Percentiles rank a stretch among this genome's conserved stretches.
phyloP scores from a whole-genome alignment of 75 land plant species.

The Ceratopteris richardii region DNA sequence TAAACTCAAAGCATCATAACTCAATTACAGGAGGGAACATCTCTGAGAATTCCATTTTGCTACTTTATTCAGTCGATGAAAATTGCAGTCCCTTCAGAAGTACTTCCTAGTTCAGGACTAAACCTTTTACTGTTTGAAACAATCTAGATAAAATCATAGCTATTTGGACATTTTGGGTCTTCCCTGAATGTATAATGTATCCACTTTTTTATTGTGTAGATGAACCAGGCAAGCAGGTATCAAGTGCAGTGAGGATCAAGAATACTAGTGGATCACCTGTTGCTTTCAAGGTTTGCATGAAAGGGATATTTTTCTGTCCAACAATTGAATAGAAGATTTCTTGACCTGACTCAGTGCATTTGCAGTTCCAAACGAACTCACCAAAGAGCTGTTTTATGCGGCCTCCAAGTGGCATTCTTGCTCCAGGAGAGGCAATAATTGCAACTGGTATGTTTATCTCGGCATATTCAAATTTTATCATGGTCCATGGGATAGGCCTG shows the following conservation, averaged over 20 bases:
- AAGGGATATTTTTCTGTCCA: neutral
- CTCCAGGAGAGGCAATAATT: slow-evolving; percentile 39
- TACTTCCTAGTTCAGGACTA: too few relatives aligned
- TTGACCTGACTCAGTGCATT: neutral
- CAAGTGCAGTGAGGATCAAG: slow-evolving; percentile 80
- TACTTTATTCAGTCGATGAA: too few relatives aligned
- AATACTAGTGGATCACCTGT: slow-evolving; percentile 84
- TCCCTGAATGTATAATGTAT: too few relatives aligned
- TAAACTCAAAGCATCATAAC: too few relatives aligned
- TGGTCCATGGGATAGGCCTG: neutral
- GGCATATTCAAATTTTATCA: neutral
- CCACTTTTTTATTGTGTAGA: too few relatives aligned
- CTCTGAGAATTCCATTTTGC: too few relatives aligned
- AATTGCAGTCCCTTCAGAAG: too few relatives aligned
- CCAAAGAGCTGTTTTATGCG: slow-evolving; percentile 61
- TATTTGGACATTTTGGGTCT: too few relatives aligned
- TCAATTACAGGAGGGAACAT: too few relatives aligned
- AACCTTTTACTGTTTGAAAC: too few relatives aligned
- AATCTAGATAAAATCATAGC: too few relatives aligned
- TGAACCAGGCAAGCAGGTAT: slow-evolving; percentile 97
- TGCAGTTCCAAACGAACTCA: slow-evolving; percentile 51
- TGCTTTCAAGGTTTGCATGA: slow-evolving; percentile 75
- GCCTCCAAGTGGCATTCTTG: slow-evolving; percentile 46
- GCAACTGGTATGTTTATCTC: slow-evolving; percentile 33
- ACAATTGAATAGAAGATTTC: neutral